phyloP scores from a whole-genome alignment of 768 basidiomycete species.

The Cystofilobasidium bisporidii region DNA sequence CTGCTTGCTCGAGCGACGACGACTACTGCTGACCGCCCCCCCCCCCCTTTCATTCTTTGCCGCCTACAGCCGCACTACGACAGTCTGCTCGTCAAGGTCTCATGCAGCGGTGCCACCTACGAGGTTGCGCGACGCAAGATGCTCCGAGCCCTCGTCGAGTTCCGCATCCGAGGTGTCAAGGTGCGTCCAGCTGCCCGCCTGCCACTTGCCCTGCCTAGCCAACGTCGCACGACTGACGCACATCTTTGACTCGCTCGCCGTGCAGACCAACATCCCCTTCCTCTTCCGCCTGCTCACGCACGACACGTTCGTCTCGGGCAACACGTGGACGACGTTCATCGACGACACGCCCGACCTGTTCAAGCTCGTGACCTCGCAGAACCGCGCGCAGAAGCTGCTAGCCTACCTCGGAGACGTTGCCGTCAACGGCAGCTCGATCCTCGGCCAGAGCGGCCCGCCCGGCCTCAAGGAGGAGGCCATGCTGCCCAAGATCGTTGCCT shows the following conservation, averaged over 20 bases:
- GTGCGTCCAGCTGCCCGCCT: slow-evolving; percentile 38
- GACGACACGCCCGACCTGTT: slow-evolving; percentile 99
- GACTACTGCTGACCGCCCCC: no score
- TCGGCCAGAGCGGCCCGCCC: slow-evolving; percentile 89
- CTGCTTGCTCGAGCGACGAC: background rate
- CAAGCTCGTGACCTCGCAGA: slow-evolving; percentile 94
- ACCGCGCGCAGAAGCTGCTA: slow-evolving; percentile 93
- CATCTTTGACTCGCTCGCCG: background rate
- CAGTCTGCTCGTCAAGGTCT: slow-evolving; percentile 91
- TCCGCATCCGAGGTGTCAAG: slow-evolving; percentile 98
- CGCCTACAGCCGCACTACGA: slow-evolving; percentile 81
- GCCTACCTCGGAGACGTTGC: slow-evolving; percentile 95
- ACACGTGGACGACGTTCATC: slow-evolving; percentile 99
- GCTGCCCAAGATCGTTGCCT: slow-evolving; percentile 68
- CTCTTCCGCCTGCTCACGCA: slow-evolving; percentile 94
- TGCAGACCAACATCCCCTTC: slow-evolving; percentile 96
- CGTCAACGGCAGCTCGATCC: slow-evolving; percentile 96
- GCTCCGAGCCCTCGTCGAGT: slow-evolving; percentile 98
- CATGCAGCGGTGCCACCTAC: slow-evolving; percentile 91
- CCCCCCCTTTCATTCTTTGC: background rate
- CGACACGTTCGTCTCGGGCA: slow-evolving; percentile 87
- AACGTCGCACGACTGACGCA: no score
- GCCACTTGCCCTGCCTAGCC: no score
- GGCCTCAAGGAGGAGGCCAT: slow-evolving; percentile 81
- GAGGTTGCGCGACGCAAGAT: slow-evolving; percentile 98